Conservation (phyloP, 495 filamentous ascomycete genomes). For the Aspergillus baeticus region DNA sequence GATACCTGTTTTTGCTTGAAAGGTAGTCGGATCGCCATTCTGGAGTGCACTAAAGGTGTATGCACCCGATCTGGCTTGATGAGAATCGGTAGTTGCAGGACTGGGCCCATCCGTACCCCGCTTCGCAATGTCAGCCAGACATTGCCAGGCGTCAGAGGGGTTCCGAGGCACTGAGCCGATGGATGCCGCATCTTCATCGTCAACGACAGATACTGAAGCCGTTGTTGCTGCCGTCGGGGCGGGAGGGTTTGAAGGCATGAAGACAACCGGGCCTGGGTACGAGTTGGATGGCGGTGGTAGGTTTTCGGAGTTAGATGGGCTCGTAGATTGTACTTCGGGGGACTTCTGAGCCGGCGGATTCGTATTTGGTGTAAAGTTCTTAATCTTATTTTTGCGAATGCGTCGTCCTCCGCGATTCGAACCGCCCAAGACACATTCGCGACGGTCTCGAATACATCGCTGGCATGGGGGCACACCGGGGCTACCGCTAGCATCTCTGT, state of each 20-base stretch:
- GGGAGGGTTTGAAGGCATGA: conserved; percentile 35
- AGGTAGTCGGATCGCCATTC: conserved; percentile 29
- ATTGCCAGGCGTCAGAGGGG: conserved; percentile 51
- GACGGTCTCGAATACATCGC: conserved; percentile 56
- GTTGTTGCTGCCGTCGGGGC: conserved; percentile 20
- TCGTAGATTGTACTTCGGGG: conserved; percentile 26
- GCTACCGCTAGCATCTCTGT: conserved; percentile 45
- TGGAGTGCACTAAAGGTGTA: conserved; percentile 31
- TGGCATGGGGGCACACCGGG: conserved; percentile 56
- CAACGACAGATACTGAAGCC: conserved; percentile 30
- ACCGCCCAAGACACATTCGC: conserved; percentile 60
- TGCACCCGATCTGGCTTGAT: conserved; percentile 20
- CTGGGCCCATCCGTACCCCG: conserved; percentile 24
- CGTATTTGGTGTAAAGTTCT: conserved; percentile 34
- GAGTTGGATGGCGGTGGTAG: conserved; percentile 27
- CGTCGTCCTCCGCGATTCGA: conserved; percentile 62
- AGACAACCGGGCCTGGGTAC: conserved; percentile 39
- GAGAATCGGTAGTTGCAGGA: conserved; percentile 22
- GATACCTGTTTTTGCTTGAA: conserved; percentile 34
- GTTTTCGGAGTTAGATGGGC: conserved; percentile 30
- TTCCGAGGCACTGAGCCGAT: conserved; percentile 44
- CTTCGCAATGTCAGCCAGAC: conserved; percentile 41
- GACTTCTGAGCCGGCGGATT: conserved; percentile 27
- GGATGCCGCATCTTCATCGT: conserved; percentile 41
- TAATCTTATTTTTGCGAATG: conserved; percentile 52